Conservation (phyloP, 352 stramenopile species). For the Aphanomyces invadans region DNA sequence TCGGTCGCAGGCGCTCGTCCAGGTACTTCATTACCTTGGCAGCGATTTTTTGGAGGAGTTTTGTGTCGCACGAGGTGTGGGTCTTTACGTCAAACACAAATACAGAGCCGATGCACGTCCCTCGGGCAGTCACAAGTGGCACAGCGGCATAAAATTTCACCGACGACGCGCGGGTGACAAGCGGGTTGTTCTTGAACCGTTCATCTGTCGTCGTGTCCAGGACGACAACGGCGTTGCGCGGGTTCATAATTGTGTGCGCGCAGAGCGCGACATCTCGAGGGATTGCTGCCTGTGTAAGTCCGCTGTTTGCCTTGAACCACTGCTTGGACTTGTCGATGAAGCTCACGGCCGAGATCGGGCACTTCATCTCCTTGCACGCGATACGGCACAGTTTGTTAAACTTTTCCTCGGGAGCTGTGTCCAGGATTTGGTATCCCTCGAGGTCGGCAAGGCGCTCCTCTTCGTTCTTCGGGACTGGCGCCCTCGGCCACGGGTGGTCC, state of each 20-base stretch:
- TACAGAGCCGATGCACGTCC: conserved; percentile 74
- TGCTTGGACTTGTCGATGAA: conserved; percentile 83
- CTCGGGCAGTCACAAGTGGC: conserved; percentile 66
- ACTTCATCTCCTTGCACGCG: conserved; percentile 86
- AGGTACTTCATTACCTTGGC: conserved; percentile 85
- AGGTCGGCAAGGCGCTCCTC: conserved; percentile 59
- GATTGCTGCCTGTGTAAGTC: conserved; percentile 77
- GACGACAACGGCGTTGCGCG: conserved; percentile 69
- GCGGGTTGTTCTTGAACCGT: conserved; percentile 74
- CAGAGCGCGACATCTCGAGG: conserved; percentile 74
- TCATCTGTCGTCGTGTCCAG: conserved; percentile 77
- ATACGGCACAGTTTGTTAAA: conserved; percentile 84
- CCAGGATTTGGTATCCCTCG: conserved; percentile 61
- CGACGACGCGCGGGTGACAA: conserved; percentile 70
- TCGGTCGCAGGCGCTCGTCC: conserved; percentile 66
- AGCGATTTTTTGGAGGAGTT: conserved; percentile 81
- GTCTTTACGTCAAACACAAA: conserved; percentile 83
- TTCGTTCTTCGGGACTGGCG: conserved; percentile 61
- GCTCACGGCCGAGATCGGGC: conserved; percentile 73
- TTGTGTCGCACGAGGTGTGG: conserved; percentile 63
- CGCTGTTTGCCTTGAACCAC: conserved; percentile 83
- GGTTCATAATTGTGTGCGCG: conserved; percentile 82
- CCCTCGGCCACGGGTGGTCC: conserved; percentile 76
- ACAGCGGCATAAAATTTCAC: conserved; percentile 80
- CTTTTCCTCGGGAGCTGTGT: conserved; percentile 75